Base-by-base conservation (phyloP, 352 stramenopile species). In the Phytophthora ohioensis region DNA sequence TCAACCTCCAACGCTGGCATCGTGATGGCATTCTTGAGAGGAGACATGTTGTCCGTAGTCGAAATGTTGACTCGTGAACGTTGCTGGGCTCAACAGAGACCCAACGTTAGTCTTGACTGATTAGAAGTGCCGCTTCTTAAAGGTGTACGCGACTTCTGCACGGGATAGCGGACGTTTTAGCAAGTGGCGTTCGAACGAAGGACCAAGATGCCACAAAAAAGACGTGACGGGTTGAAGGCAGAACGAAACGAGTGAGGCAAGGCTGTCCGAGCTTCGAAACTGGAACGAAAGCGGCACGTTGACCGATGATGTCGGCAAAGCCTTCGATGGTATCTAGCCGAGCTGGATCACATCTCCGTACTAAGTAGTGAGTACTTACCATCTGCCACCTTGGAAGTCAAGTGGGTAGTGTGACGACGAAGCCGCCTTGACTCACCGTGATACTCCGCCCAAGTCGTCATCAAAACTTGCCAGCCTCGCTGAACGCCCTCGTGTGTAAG, bases 1-100 rank as follows among this genome's bases (percentile, higher is more conserved):
- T 77, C 57, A 8, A 81, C 57, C 30, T 81, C 70, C 48, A 81
- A 32, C 32, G 57, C 49, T 17, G 74, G 74, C 65, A 81, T 76
- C n/a, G 17, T 8, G 17, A 73, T 58, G 60, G 57, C 73, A 6
- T 64, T 52, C 31, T 71, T 78, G 8, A 46, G 12, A 6, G n/a
- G 47, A 47, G 69, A 30, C 71, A 78, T 78, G 6, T 5, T 53
- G 43, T 71, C 47, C 5, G 49, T 47, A 15, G 2, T 67, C 35
- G 70, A 35, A 70, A 70, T 77, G 3, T 45, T 65, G 39, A 21
- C 42, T 5, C n/a, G 13, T 60, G 30, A 31, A 32, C 31, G 11
- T 5, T 53, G 51, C 5, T 53, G 56, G 38, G 30, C 66, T 67
- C 39, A 47, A 65, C 35, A 67, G 49, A 53, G 36, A n/a, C 48